Conservation (phyloP, 2,329 filamentous ascomycete genomes). For the Pseudogymnoascus sp. region DNA sequence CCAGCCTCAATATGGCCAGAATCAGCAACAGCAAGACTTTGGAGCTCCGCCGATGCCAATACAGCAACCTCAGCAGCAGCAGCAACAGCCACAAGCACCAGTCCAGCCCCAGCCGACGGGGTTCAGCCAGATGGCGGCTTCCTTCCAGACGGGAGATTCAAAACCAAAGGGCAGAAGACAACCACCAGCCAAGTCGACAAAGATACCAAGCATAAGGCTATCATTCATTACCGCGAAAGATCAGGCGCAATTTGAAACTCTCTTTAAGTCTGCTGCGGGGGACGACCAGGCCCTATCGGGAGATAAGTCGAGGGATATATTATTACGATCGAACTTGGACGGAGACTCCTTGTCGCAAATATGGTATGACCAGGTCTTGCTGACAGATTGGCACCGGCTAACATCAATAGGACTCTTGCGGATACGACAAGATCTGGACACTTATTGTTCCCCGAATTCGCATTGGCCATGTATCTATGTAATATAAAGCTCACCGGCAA, state of each 20-base stretch:
- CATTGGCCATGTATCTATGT: conserved; percentile 96
- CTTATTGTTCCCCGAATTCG: conserved; percentile 95
- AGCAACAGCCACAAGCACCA: conserved; percentile 50
- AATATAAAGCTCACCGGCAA: conserved; percentile 89
- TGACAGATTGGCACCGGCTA: conserved; percentile 16
- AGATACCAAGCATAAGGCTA: conserved; percentile 87
- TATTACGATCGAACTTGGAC: conserved; percentile 80
- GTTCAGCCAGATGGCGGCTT: conserved; percentile 60
- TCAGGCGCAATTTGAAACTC: conserved; percentile 92
- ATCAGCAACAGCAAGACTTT: conserved; percentile 38
- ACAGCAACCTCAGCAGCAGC: conserved; percentile 41
- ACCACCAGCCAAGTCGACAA: conserved; percentile 54
- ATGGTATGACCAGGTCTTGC: conserved; percentile 52
- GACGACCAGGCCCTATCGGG: conserved; percentile 79
- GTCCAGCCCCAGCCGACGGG: conserved; percentile 60
- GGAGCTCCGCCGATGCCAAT: conserved; percentile 29
- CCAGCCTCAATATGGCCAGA: conserved; percentile 36
- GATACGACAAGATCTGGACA: conserved; percentile 96
- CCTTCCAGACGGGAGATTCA: conserved; percentile 47
- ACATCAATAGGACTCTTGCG: conserved; percentile 63
- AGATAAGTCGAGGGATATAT: conserved; percentile 83
- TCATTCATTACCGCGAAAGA: conserved; percentile 95
- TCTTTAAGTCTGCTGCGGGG: conserved; percentile 93
- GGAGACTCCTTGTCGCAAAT: conserved; percentile 87
- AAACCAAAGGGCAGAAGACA: conserved; percentile 40